phyloP scores from a whole-genome alignment of 768 basidiomycete genomes.

The Jaapia argillacea region DNA sequence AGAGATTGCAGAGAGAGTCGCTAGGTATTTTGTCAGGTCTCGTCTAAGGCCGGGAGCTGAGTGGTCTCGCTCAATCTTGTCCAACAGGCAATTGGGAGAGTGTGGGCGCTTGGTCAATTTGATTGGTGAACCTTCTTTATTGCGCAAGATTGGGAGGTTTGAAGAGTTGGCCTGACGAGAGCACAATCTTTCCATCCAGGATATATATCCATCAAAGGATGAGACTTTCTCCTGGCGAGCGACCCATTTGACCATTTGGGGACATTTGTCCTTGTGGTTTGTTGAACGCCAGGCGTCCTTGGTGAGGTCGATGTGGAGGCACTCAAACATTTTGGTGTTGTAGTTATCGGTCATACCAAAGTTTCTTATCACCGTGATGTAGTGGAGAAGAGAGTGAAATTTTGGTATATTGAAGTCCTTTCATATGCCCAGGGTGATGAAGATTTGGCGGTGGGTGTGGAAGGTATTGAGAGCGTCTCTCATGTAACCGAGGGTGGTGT shows the following conservation, averaged over 20 bases:
- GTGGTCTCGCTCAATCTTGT: too few species aligned
- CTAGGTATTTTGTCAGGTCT: too few species aligned
- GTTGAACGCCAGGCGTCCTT: conserved; percentile 20
- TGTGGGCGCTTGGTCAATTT: too few species aligned
- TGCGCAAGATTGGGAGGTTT: too few species aligned
- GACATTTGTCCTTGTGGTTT: conserved; percentile 15
- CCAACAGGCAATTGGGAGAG: too few species aligned
- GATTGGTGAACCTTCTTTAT: too few species aligned
- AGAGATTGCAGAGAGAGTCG: too few species aligned
- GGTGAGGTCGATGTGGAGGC: conserved; percentile 32
- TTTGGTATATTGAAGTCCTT: conserved; percentile 23
- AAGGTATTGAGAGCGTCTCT: conserved; percentile 11
- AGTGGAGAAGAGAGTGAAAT: conserved; percentile 15
- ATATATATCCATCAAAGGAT: conserved; percentile 17
- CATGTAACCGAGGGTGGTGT: conserved; percentile 9
- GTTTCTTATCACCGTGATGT: conserved; percentile 9
- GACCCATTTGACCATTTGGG: conserved; percentile 32
- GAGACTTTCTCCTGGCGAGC: conserved; percentile 22
- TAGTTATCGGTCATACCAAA: conserved; percentile 14
- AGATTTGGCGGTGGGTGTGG: conserved; percentile 18
- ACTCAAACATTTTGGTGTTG: conserved; percentile 20
- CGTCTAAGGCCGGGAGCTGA: too few species aligned
- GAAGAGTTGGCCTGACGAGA: too few species aligned
- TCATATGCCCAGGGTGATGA: conserved; percentile 13
- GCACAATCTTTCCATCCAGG: too few species aligned